Percentiles rank a stretch among this genome's conserved stretches.
phyloP scores from a whole-genome alignment of 768 basidiomycete species.

The Podaxis sp. region DNA sequence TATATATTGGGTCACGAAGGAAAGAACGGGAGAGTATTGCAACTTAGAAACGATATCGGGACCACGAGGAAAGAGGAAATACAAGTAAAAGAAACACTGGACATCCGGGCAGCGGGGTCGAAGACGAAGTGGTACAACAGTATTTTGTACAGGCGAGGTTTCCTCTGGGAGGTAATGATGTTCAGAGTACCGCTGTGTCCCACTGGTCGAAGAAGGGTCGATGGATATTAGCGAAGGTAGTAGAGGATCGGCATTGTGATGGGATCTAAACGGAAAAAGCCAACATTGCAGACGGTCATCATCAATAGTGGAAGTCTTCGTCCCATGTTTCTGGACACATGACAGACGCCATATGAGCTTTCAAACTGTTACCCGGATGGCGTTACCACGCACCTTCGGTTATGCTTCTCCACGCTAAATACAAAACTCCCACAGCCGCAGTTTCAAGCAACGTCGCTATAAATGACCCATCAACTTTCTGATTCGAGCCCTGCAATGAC shows the following conservation, averaged over 20 bases:
- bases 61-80: not conserved
- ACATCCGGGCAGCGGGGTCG: not conserved
- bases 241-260: not conserved
- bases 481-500: conserved; percentile 52
- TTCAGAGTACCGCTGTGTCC: not conserved
- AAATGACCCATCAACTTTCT: conserved; percentile 84
- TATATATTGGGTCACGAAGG: not conserved
- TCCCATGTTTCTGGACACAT: conserved; percentile 31
- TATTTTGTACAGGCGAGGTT: not conserved
- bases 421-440: conserved; percentile 64
- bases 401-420: conserved; percentile 82
- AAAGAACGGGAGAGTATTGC: not conserved
- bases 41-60: not conserved
- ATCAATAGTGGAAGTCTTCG: conserved; percentile 27
- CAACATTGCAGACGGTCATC: not conserved
- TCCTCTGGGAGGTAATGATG: not conserved
- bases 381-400: conserved; percentile 68
- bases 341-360: not conserved
- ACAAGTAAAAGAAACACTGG: not conserved
- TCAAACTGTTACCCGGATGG: not conserved
- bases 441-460: conserved; percentile 85
- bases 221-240: not conserved
- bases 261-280: not conserved
- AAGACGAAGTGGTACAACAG: not conserved
- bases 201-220: not conserved